Percentiles rank a stretch among this genome's conserved stretches.
phyloP scores from a whole-genome alignment of 352 stramenopile species.

The Plasmopara muralis region DNA sequence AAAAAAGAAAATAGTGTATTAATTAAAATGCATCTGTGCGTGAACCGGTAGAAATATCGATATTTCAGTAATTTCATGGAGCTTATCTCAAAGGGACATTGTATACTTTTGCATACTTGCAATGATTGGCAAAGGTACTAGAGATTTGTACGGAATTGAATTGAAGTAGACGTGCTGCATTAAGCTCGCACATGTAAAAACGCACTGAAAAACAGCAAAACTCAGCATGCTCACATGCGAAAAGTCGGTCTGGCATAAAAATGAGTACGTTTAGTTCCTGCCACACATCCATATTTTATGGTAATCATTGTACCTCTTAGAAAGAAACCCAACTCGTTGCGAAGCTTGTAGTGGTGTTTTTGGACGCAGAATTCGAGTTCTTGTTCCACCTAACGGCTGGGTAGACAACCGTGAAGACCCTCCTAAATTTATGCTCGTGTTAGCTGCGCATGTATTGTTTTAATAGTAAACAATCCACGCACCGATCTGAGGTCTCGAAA shows the following conservation, averaged over 20 bases:
- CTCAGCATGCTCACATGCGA: conserved; percentile 20
- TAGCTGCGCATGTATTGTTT: neutral
- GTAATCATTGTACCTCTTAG: conserved; percentile 39
- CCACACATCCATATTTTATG: neutral
- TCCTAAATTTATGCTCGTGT: conserved; percentile 6
- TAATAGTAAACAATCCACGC: conserved; percentile 1
- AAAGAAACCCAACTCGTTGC: conserved; percentile 51
- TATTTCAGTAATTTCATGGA: too few species aligned
- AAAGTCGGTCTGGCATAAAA: conserved; percentile 22
- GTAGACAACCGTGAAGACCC: conserved; percentile 24
- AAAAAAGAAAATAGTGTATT: too few species aligned
- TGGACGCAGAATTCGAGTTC: conserved; percentile 52
- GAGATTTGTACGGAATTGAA: too few species aligned
- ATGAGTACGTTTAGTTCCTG: neutral
- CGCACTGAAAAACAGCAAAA: too few species aligned
- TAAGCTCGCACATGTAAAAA: too few species aligned
- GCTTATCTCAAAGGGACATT: too few species aligned
- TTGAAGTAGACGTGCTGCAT: too few species aligned
- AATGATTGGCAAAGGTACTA: too few species aligned
- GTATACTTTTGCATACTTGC: too few species aligned
- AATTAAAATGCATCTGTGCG: too few species aligned
- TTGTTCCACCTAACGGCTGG: conserved; percentile 34
- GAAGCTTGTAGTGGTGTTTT: conserved; percentile 66
- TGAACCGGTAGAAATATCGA: too few species aligned
- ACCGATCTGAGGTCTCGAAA: conserved; percentile 57